phyloP scores from a whole-genome alignment of 805 yeast genomes.

The Wickerhamiella allomyrinae region DNA sequence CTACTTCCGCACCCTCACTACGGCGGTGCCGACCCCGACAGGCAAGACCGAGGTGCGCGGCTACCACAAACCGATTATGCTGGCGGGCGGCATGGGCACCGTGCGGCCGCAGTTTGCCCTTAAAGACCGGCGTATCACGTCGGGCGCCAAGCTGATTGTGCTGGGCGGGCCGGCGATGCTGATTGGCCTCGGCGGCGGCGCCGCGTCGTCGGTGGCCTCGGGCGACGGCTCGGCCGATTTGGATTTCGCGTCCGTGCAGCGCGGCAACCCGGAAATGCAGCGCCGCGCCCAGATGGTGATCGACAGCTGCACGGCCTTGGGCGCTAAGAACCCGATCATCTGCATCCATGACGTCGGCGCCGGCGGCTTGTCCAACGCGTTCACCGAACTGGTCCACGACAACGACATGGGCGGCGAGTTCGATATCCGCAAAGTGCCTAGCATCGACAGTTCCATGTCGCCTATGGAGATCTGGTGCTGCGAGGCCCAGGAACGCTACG shows the following conservation, averaged over 20 bases:
- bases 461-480: constrained; percentile 99
- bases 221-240: constrained; percentile 83
- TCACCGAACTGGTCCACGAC: constrained; percentile 95
- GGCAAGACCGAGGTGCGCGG: constrained; percentile 74
- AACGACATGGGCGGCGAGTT: constrained; percentile 89
- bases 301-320: constrained; percentile 80
- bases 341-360: constrained; percentile 99
- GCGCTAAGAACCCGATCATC: constrained; percentile 65
- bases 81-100: constrained; percentile 98
- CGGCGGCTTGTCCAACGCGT: constrained; percentile 94
- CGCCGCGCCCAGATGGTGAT: constrained; percentile 98
- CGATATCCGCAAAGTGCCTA: constrained; percentile 78
- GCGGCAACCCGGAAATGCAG: constrained; percentile 99
- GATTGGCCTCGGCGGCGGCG: constrained; percentile 99
- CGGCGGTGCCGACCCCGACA: constrained; percentile 48
- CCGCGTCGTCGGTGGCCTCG: constrained; percentile 92
- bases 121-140: constrained; percentile 75
- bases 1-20: constrained; percentile 87
- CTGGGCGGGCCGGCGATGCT: constrained; percentile 97
- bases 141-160: constrained; percentile 83
- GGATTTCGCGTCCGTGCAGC: constrained; percentile 97
- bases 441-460: constrained; percentile 94
- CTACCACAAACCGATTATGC: constrained; percentile 96
- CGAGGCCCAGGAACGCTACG: constrained; percentile 97
- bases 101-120: constrained; percentile 86